A percentile compares a stretch with the other conserved stretches of the same genome.
These are phyloP conservation scores for Dactylella cylindrospora DNA, from an alignment of 2,329 filamentous ascomycete genomes.

Conservation along the genomic window DNA sequence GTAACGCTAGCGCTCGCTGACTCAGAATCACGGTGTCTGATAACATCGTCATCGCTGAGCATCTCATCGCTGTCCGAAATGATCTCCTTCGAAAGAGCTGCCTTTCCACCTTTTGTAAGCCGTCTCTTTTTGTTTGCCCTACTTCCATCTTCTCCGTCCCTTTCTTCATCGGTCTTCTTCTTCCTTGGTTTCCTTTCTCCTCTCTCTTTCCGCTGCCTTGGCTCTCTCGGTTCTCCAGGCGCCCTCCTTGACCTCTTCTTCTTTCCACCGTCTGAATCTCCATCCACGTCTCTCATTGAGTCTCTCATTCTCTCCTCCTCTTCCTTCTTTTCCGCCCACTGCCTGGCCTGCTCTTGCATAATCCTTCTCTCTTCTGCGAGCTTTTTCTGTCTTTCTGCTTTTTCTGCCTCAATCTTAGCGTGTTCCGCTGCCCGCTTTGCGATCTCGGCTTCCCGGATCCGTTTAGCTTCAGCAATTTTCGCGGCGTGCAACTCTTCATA, in stretches of 20 bases:
- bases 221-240: constrained; percentile 16
- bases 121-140: constrained; percentile 31
- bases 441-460: constrained; percentile 77
- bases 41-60: constrained; percentile 18
- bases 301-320: constrained; percentile 20
- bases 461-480: constrained; percentile 77
- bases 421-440: constrained; percentile 68
- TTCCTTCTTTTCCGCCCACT: constrained; percentile 31
- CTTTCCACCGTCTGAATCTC: constrained; percentile 20
- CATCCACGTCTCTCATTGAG: constrained; percentile 1
- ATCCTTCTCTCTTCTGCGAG: constrained; percentile 82
- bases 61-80: constrained; percentile 36
- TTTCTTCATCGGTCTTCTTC: constrained; percentile 31
- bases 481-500: constrained; percentile 92
- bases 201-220: constrained; percentile 14
- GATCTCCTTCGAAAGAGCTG: constrained; percentile 23
- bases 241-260: constrained; percentile 29
- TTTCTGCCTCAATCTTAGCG: constrained; percentile 66
- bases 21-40: constrained; percentile 10
- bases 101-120: constrained; percentile 26
- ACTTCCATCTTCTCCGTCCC: constrained; percentile 10
- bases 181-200: constrained; percentile 19
- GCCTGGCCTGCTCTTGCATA: constrained; percentile 67
- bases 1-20: constrained; percentile 30
- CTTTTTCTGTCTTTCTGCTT: constrained; percentile 71